Conservation (phyloP, 163 green algal genomes). For the Scenedesmus sp. region DNA sequence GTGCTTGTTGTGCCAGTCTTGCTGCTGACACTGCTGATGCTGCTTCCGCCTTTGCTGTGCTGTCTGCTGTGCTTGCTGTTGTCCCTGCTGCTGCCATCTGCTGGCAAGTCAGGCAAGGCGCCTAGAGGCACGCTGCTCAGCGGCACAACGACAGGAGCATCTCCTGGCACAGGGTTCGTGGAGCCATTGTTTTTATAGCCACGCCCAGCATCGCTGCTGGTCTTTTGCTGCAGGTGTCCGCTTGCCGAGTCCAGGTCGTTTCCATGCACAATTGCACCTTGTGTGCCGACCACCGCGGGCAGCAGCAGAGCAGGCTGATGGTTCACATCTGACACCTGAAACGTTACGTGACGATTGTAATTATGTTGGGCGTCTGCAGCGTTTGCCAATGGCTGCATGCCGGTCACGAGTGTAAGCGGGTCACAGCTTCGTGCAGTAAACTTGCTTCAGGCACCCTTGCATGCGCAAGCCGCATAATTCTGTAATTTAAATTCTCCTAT, state of each 20-base stretch:
- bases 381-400: not conserved
- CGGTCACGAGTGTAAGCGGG: not conserved
- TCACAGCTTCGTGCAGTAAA: not conserved
- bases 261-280: not conserved
- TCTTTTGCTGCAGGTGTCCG: not conserved
- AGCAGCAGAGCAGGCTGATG: not conserved
- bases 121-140: not conserved
- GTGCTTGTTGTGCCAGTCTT: constrained; percentile 15
- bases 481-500: not conserved
- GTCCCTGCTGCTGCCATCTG: constrained; percentile 18
- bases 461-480: not conserved
- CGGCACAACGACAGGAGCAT: not conserved
- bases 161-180: not conserved
- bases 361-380: not conserved
- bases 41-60: not conserved
- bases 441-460: too few species aligned
- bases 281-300: not conserved
- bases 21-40: not conserved
- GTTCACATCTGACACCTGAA: not conserved
- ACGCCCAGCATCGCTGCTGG: not conserved
- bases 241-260: not conserved
- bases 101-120: not conserved
- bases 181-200: not conserved
- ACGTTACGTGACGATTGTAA: not conserved
- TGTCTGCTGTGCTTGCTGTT: not conserved